Evolutionary conservation across 2,329 filamentous ascomycete genomes (phyloP).

Genomic region (Trichoderma sp.): DNA sequence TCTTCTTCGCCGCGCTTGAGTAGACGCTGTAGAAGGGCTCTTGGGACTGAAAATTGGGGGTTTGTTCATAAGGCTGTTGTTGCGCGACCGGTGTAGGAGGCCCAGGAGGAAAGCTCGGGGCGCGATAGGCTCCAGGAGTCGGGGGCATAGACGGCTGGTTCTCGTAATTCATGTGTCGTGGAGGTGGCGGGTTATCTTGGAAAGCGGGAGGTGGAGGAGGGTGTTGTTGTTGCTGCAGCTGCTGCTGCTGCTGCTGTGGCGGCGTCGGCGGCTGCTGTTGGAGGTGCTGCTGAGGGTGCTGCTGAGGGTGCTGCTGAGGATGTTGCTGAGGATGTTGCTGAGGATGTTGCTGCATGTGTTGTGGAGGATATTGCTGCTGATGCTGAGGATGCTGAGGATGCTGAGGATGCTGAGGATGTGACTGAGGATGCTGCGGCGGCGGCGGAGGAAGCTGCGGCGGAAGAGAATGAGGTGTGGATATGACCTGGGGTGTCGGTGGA

Average conservation of each 20-base stretch:
- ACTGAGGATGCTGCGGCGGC: not conserved
- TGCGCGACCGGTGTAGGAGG: constrained; percentile 45
- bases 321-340: not conserved
- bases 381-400: not conserved
- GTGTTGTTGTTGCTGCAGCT: not conserved
- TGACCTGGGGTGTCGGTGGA: constrained; percentile 38
- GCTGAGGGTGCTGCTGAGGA: not conserved
- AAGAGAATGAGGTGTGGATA: constrained; percentile 37
- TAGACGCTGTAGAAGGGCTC: constrained; percentile 47
- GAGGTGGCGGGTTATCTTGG: constrained; percentile 44
- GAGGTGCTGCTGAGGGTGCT: not conserved
- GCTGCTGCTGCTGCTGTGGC: not conserved
- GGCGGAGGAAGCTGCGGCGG: constrained; percentile 27
- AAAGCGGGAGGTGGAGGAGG: constrained; percentile 38
- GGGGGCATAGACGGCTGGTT: constrained; percentile 48
- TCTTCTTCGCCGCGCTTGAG: constrained; percentile 50
- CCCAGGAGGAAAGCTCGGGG: constrained; percentile 44
- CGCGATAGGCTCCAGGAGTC: constrained; percentile 47
- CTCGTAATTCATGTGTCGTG: constrained; percentile 58
- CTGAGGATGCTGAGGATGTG: not conserved
- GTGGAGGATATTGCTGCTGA: not conserved
- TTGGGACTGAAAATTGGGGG: constrained; percentile 35
- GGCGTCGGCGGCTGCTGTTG: not conserved
- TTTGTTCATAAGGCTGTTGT: constrained; percentile 43
- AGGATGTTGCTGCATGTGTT: not conserved